Base-by-base conservation (phyloP, 768 basidiomycete genomes). In the Naganishia kalamii region DNA sequence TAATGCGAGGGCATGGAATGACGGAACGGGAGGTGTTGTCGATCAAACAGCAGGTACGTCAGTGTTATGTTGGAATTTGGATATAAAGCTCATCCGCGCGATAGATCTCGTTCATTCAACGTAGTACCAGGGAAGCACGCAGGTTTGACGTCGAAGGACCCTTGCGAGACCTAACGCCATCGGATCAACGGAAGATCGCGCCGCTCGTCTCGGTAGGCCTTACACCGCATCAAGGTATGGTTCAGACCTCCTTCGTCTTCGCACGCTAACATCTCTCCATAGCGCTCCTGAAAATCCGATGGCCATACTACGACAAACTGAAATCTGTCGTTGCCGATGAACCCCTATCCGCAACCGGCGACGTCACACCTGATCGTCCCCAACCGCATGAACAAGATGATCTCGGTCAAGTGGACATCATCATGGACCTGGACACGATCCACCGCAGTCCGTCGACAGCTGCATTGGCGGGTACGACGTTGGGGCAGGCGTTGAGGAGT, bases 261-360 rank as follows among this genome's bases (percentile, higher is more conserved):
- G 23, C 23, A 8, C 37, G 35, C 33, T 25, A 40, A n/a, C 52
- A 12, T 23, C 11, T 40, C 54, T 19, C 37, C 35, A 44, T 35
- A 57, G 54, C 54, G 8, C 21, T 57, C 35, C 19, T 57, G 10
- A 57, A 57, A 25, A 23, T 15, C 25, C 33, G 35, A 23, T 57
- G 54, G 54, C 54, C 54, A 33, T 57, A 57, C 23, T 57, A 57
- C 23, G 54, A 57, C 23, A 57, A 57, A 21, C 35, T 57, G 11
- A 57, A 40, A 23, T 19, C n/a, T 3, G 17, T 23, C 23, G 54
- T 57, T 4, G 4, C 23, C 4, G 54, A 21, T n/a, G 54, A 57
- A 57, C 27, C 35, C 3, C 33, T 57, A 15, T 17, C 37, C 12
- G 7, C 33, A 25, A 6, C 32, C 1, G 23, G 21, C n/a, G 30